Evolutionary conservation across 2,329 filamentous ascomycete genomes (phyloP), one percentile per base, ranked within the genome.

Genomic region (Ascochyta clinopodiicola): DNA sequence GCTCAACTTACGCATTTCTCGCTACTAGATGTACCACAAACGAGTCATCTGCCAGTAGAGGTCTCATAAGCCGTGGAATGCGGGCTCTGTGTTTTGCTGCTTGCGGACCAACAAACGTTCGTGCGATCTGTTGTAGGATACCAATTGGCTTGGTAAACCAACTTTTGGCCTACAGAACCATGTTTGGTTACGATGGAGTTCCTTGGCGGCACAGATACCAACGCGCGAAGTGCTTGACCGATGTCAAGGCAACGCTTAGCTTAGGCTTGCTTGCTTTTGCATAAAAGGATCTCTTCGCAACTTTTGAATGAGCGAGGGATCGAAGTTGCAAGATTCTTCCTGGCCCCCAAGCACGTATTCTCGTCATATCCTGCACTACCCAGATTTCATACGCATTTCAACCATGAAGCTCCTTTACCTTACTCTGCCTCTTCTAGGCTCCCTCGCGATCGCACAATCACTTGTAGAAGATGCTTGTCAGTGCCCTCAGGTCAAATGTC

Each of bases 401-500:
- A 57, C 15, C 2, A 68, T 72, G 69, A 71, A 67, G 57, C 51
- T 58, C 4, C 19, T 67, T 5, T 49, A 68, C 10, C 52, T 61
- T 19, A 22, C 68, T 15, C 19, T 68, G 2, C 51, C 64, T 17
- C 44, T 69, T 2, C 38, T 71, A 21, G 53, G 59, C 25, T 59
- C 46, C 6, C 44, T 65, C 10, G 59, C 39, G 4, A 31, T 66
- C 1, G 66, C 67, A 10, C 62, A 64, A 44, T 56, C 54, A 24
- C 50, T 58, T 21, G 25, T n/a, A 5, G 51, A 44, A 4, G 44
- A 53, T 5, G 29, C 49, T 9, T 71, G 67, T 36, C 47, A 60
- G 37, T 73, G 71, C 36, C 68, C 69, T 6, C 59, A 58, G 32
- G 61, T 72, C 51, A 71, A 71, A 43, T 73, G 71, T 38, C 54